Conservation (phyloP, 495 filamentous ascomycete species). For the Penicillium fimorum region DNA sequence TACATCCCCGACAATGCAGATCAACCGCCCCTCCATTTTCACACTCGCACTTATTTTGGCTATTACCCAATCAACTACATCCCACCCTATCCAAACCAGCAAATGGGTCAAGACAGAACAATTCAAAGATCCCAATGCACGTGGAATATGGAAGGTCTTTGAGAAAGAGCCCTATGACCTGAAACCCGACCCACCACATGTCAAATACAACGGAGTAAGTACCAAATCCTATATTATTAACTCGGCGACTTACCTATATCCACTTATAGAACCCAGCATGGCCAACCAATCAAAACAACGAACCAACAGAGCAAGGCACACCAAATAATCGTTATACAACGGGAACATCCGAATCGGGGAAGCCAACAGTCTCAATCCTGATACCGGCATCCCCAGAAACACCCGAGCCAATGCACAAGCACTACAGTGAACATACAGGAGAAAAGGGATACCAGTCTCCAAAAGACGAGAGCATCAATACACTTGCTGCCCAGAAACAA, state of each 20-base stretch:
- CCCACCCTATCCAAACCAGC: constrained; percentile 18
- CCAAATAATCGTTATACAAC: constrained; percentile 2
- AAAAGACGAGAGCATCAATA: background rate
- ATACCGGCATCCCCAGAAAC: constrained; percentile 9
- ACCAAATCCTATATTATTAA: background rate
- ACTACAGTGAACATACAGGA: constrained; percentile 3
- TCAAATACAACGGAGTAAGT: constrained; percentile 13
- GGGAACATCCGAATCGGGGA: background rate
- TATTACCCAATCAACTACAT: constrained; percentile 9
- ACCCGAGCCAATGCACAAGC: constrained; percentile 1
- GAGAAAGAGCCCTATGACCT: constrained; percentile 2
- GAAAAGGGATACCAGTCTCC: background rate
- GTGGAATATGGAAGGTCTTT: constrained; percentile 13
- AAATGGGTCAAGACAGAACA: constrained; percentile 14
- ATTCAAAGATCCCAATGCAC: constrained; percentile 1
- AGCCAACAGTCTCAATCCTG: constrained; percentile 14
- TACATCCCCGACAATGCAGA: background rate
- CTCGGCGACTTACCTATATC: background rate
- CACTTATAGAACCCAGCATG: constrained; percentile 4
- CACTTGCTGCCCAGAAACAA: constrained; percentile 1
- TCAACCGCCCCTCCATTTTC: constrained; percentile 1
- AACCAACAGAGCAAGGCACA: background rate
- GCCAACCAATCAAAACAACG: background rate
- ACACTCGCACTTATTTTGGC: constrained; percentile 13
- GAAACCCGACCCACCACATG: constrained; percentile 2